phyloP scores from a whole-genome alignment of 2,329 filamentous ascomycete species.

The Clonostachys solani region DNA sequence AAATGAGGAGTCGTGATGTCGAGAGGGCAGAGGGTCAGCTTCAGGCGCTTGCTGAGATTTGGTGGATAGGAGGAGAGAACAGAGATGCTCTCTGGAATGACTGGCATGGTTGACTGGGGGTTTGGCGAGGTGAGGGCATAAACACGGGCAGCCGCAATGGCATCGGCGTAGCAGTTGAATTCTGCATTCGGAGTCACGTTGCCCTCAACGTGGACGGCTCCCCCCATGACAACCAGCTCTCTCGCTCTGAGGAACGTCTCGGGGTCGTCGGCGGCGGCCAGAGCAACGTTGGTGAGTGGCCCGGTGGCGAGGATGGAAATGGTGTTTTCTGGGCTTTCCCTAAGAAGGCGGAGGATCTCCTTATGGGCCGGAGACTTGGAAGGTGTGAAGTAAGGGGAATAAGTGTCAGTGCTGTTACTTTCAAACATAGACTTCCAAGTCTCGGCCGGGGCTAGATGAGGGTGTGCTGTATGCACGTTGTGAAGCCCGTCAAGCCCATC shows the following conservation, averaged over 20 bases:
- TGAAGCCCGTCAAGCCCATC: conserved; percentile 75
- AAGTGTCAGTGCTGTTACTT: conserved; percentile 23
- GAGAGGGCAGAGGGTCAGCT: conserved; percentile 68
- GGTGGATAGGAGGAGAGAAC: conserved; percentile 59
- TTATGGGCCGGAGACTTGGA: conserved; percentile 71
- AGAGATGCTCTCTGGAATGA: conserved; percentile 45
- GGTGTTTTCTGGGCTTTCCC: conserved; percentile 75
- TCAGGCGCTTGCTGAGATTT: conserved; percentile 58
- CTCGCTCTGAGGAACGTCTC: conserved; percentile 86
- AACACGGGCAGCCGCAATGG: conserved; percentile 70
- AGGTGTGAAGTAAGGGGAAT: conserved; percentile 64
- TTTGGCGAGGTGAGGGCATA: conserved; percentile 72
- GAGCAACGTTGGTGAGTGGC: conserved; percentile 87
- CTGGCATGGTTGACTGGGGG: conserved; percentile 78
- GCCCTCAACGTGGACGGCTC: conserved; percentile 72
- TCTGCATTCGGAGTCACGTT: conserved; percentile 86
- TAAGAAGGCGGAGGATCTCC: conserved; percentile 84
- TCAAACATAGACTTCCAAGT: conserved; percentile 68
- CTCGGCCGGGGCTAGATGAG: conserved; percentile 69
- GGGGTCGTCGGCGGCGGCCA: conserved; percentile 83
- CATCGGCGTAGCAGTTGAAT: conserved; percentile 93
- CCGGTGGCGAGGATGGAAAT: conserved; percentile 89
- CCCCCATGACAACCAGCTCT: conserved; percentile 94
- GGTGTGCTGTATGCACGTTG: conserved; percentile 69
- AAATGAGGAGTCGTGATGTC: conserved; percentile 73